These are phyloP conservation scores for Calonectria ilicicola DNA, from an alignment of 2,329 filamentous ascomycete genomes.

Conservation along the genomic window DNA sequence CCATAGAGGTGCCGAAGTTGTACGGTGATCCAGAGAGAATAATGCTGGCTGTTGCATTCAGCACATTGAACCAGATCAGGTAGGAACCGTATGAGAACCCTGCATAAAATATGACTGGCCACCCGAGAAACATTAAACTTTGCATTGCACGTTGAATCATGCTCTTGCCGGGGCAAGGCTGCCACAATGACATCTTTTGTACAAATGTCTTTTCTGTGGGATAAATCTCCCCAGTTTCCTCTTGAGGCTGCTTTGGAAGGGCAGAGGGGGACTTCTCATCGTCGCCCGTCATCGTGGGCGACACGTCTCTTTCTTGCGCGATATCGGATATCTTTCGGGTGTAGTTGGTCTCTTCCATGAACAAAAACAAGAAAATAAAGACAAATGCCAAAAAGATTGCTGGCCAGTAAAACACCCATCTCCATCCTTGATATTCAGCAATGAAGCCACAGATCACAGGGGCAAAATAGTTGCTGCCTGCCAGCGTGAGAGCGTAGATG, in stretches of 20 bases:
- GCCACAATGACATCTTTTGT: slow-evolving; percentile 56
- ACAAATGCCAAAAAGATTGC: slow-evolving; percentile 52
- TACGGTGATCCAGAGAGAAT: slow-evolving; percentile 53
- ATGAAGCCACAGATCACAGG: slow-evolving; percentile 60
- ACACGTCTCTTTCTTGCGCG: neutral
- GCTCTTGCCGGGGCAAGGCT: slow-evolving; percentile 46
- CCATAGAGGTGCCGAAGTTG: slow-evolving; percentile 52
- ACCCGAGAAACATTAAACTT: slow-evolving; percentile 51
- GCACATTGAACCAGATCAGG: slow-evolving; percentile 57
- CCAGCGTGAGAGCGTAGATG: slow-evolving; percentile 54
- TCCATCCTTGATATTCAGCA: slow-evolving; percentile 54
- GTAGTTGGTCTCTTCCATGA: slow-evolving; percentile 72
- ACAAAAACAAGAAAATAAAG: slow-evolving; percentile 60
- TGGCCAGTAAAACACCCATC: slow-evolving; percentile 58
- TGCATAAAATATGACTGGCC: slow-evolving; percentile 57
- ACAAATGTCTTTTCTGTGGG: slow-evolving; percentile 51
- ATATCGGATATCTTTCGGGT: slow-evolving; percentile 41
- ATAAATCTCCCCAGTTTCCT: slow-evolving; percentile 20
- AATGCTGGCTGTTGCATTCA: slow-evolving; percentile 57
- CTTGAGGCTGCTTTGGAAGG: neutral
- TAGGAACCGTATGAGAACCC: slow-evolving; percentile 57
- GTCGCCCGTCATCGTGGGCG: neutral
- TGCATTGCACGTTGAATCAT: slow-evolving; percentile 54
- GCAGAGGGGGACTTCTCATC: slow-evolving; percentile 17
- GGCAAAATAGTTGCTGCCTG: slow-evolving; percentile 57